These are phyloP conservation scores for Mimosa bimucronata DNA, from an alignment of 306 rosid genomes.

Conservation along the genomic window DNA sequence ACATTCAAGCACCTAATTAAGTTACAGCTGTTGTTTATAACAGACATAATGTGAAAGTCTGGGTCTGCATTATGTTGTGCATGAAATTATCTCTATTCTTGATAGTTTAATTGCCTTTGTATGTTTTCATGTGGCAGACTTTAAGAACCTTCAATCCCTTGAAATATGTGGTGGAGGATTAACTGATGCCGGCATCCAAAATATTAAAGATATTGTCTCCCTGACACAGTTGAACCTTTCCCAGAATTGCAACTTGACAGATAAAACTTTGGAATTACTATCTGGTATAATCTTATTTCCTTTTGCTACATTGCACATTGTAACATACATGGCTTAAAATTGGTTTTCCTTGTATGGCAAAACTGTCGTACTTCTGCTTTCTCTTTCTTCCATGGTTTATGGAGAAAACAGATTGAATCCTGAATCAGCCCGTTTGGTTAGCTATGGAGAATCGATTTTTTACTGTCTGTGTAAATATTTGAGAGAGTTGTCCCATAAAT, in stretches of 20 bases:
- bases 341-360: slow-evolving; percentile 14
- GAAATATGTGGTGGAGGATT: slow-evolving; percentile 96
- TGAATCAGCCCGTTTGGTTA: too few species aligned
- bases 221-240: slow-evolving; percentile 85
- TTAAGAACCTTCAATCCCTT: slow-evolving; percentile 84
- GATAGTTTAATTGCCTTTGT: slow-evolving; percentile 18
- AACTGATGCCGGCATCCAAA: slow-evolving; percentile 87
- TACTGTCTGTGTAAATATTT: too few species aligned
- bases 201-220: slow-evolving; percentile 80
- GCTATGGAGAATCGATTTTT: too few species aligned
- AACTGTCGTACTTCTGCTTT: neutral
- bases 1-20: neutral
- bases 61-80: slow-evolving; percentile 19
- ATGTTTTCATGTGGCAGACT: slow-evolving; percentile 56
- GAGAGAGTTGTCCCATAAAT: too few species aligned
- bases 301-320: slow-evolving; percentile 20
- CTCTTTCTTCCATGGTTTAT: slow-evolving; percentile 1
- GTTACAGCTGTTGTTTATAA: slow-evolving; percentile 11
- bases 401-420: neutral
- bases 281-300: slow-evolving; percentile 62
- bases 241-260: slow-evolving; percentile 88
- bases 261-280: slow-evolving; percentile 82
- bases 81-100: slow-evolving; percentile 21
- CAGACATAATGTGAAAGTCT: slow-evolving; percentile 17
- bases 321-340: slow-evolving; percentile 2